These are phyloP conservation scores for Tulasnella calospora DNA, from an alignment of 768 basidiomycete genomes.

Conservation along the genomic window DNA sequence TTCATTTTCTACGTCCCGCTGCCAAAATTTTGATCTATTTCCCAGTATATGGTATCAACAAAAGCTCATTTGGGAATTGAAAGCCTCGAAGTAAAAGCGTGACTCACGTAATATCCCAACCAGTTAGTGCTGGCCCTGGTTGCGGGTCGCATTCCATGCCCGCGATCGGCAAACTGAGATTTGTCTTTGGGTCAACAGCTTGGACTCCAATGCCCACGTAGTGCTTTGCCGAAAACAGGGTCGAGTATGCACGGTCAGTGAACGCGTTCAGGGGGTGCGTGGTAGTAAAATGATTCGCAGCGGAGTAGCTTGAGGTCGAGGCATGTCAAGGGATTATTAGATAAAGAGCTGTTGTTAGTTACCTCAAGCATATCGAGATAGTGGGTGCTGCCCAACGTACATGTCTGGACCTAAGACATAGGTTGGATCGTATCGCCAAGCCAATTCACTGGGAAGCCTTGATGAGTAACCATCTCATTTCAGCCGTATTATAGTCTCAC, in stretches of 20 bases:
- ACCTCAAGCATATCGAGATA: neutral
- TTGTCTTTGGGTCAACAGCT: neutral
- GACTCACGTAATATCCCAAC: neutral
- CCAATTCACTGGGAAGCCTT: neutral
- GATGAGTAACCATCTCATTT: neutral
- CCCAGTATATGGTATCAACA: neutral
- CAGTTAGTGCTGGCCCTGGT: neutral
- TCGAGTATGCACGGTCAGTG: neutral
- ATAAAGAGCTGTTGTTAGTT: neutral
- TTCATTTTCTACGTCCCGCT: neutral
- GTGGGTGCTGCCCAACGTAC: neutral
- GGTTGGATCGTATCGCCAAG: neutral
- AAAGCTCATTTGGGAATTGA: neutral
- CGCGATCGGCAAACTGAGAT: neutral
- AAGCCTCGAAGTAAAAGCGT: neutral
- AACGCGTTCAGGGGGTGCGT: neutral
- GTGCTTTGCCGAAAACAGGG: neutral
- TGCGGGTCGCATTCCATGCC: neutral
- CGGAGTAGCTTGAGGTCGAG: neutral
- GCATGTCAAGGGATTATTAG: too few species aligned
- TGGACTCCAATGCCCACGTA: neutral
- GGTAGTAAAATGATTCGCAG: neutral
- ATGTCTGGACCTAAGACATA: neutral
- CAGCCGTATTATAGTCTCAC: neutral
- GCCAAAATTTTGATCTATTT: neutral